Base-by-base conservation (phyloP, 2,329 filamentous ascomycete genomes). In the Fusarium algeriense region DNA sequence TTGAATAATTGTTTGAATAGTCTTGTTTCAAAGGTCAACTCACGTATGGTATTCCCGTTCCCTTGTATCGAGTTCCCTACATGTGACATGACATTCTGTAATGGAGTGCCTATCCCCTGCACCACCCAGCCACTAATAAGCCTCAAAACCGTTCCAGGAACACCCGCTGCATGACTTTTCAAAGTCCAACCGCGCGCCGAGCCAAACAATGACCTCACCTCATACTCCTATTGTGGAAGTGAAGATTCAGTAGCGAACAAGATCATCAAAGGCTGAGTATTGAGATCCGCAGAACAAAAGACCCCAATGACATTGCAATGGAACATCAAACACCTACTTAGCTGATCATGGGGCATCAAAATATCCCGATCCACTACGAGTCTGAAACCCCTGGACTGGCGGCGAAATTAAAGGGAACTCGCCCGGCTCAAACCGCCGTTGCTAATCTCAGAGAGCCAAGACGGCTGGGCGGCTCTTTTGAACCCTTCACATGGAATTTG, bases 331-430 rank as follows among this genome's bases (percentile, higher is more conserved):
- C 37, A 62, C 32, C 40, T 8, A 6, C n/a, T 30, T 40, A 41
- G 41, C 32, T 44, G 44, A 65, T 35, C 37, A 26, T 34, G 20
- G 56, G 12, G 9, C 35, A 54, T 53, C 60, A 35, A 58, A 58
- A 59, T 56, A 23, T 40, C 32, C 50, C 32, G 57, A 61, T 64
- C 57, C 57, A 64, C 46, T 30, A 41, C n/a, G 32, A 17, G 46
- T 59, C 43, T 30, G 34, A 52, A 26, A 50, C 38, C 60, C 62
- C 63, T 62, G 38, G 23, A 23, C 23, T 23, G 23, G 28, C 43
- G 28, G 32, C 38, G 69, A 71, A 40, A 71, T 72, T 72, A 69
- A 58, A 72, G 50, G 69, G 60, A 69, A 66, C 49, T 23, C 40
- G 41, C 41, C 48, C 30, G 62, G 45, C 52, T 64, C 40, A 48